Evolutionary conservation across 768 basidiomycete genomes (phyloP), one percentile per base, ranked within the genome.

Genomic region (Mrakia blollopis): DNA sequence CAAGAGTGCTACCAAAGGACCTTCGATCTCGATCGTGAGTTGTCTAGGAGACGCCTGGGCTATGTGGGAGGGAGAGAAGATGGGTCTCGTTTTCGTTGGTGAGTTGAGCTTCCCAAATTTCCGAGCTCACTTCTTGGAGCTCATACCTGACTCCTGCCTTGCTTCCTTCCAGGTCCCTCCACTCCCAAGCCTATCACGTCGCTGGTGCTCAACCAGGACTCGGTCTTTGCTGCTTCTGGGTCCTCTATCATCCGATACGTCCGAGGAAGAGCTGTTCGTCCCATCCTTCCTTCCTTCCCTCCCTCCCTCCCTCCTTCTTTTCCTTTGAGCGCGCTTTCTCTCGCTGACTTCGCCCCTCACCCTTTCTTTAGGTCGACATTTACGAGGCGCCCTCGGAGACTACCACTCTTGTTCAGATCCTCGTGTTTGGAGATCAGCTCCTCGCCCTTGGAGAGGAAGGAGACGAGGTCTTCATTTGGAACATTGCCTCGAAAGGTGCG

Each of bases 51-150:
- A 86, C 76, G 89, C 92, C 79, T 98, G 95, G 95, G 92, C 94
- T 25, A 85, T 97, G 81, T 98, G 96, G 96, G 94, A 97, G 80
- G 95, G 93, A 30, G 92, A 90, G 37, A 94, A 91, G 84, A 94
- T 98, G 92, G 87, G 87, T 44, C 84, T 98, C 75, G 86, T 98
- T 52, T 98, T 99, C 82, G 94, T 95, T 78, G 93, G 96, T 93
- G 84, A 85, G 93, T 88, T 44, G 57, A 25, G 65, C 63, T 37
- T 68, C 65, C 61, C 47, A 68, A 41, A 50, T n/a, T 68, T 74
- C 47, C 28, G 35, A 47, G 50, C 63, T 75, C 61, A 25, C 35
- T 18, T 39, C 65, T 67, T 39, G 10, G 16, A 39, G 25, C 65
- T 68, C 35, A 68, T 44, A 1, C 9, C 32, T 35, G 7, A 11